Evolutionary conservation across 1,284 basidiomycete genomes (phyloP).

Genomic region (Apiotrichum siamense): DNA sequence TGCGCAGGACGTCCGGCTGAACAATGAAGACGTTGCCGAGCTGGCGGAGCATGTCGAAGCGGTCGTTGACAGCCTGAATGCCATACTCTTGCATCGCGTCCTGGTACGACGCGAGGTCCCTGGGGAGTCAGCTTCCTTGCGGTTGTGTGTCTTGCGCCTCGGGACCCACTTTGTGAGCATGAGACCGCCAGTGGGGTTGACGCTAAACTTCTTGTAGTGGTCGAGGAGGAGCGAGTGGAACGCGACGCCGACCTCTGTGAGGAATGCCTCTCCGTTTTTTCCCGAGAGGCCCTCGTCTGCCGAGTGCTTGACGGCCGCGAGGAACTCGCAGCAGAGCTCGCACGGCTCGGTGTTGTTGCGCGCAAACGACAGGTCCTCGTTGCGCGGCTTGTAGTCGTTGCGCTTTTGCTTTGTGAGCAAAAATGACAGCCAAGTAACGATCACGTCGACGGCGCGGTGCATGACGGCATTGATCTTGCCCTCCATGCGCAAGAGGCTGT

Average conservation of each 20-base stretch:
- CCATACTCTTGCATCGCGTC: slow-evolving; percentile 77
- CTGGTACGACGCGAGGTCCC: slow-evolving; percentile 95
- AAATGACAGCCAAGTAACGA: slow-evolving; percentile 59
- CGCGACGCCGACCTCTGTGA: slow-evolving; percentile 87
- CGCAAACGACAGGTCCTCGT: slow-evolving; percentile 91
- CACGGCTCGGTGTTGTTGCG: slow-evolving; percentile 95
- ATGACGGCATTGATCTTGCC: slow-evolving; percentile 75
- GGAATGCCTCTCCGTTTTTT: slow-evolving; percentile 84
- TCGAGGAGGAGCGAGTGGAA: slow-evolving; percentile 95
- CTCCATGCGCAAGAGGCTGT: slow-evolving; percentile 80
- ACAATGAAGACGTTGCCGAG: slow-evolving; percentile 96
- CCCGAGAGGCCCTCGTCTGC: slow-evolving; percentile 72
- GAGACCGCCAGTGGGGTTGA: slow-evolving; percentile 91
- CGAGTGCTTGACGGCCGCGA: slow-evolving; percentile 72
- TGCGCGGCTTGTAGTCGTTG: slow-evolving; percentile 92
- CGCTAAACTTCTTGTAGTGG: slow-evolving; percentile 91
- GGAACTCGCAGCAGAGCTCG: slow-evolving; percentile 72
- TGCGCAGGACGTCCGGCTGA: slow-evolving; percentile 82
- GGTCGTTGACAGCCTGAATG: slow-evolving; percentile 78
- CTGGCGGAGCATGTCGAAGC: slow-evolving; percentile 97
- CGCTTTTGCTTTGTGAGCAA: slow-evolving; percentile 86
- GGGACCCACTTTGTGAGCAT: slow-evolving; percentile 65
- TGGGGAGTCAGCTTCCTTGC: slow-evolving; percentile 36
- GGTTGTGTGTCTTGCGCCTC: neutral
- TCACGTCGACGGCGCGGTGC: slow-evolving; percentile 79